Conservation (phyloP, 2,329 filamentous ascomycete genomes). For the Aspergillus terreus region DNA sequence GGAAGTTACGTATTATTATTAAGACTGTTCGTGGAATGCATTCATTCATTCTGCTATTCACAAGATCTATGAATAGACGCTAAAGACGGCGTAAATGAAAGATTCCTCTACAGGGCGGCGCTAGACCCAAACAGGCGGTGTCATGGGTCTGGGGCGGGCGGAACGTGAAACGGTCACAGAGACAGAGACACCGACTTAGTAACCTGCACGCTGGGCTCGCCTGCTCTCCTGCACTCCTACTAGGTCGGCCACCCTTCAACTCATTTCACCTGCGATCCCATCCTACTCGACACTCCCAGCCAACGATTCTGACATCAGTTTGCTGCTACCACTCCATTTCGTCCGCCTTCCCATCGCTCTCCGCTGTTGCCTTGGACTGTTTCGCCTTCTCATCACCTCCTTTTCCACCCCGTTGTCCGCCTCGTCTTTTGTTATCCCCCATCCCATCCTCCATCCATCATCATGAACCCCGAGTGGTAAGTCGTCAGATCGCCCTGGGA, state of each 20-base stretch:
- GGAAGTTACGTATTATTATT: too few relatives aligned
- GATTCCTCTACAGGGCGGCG: too few relatives aligned
- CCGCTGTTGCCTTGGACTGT: slow-evolving; percentile 4
- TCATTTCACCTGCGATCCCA: slow-evolving; percentile 7
- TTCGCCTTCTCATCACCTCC: not conserved
- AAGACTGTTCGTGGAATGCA: too few relatives aligned
- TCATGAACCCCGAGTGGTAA: slow-evolving; percentile 50
- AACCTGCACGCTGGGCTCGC: slow-evolving; percentile 25
- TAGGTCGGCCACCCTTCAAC: slow-evolving; percentile 9
- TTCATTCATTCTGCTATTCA: too few relatives aligned
- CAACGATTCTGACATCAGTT: slow-evolving; percentile 14
- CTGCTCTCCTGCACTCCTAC: slow-evolving; percentile 26
- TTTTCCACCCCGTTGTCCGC: not conserved
- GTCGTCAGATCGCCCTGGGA: slow-evolving; percentile 17
- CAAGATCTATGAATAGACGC: too few relatives aligned
- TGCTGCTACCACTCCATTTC: slow-evolving; percentile 3
- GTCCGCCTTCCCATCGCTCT: not conserved
- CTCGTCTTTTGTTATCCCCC: slow-evolving; percentile 3
- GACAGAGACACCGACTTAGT: slow-evolving; percentile 3
- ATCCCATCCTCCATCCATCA: slow-evolving; percentile 20
- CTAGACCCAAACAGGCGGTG: too few relatives aligned
- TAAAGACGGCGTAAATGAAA: too few relatives aligned
- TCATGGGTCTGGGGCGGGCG: slow-evolving; percentile 4
- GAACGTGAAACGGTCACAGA: slow-evolving; percentile 22
- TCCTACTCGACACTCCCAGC: slow-evolving; percentile 15